Evolutionary conservation across 208 protist species (phyloP).

Genomic region (Phytomonas serpens): DNA sequence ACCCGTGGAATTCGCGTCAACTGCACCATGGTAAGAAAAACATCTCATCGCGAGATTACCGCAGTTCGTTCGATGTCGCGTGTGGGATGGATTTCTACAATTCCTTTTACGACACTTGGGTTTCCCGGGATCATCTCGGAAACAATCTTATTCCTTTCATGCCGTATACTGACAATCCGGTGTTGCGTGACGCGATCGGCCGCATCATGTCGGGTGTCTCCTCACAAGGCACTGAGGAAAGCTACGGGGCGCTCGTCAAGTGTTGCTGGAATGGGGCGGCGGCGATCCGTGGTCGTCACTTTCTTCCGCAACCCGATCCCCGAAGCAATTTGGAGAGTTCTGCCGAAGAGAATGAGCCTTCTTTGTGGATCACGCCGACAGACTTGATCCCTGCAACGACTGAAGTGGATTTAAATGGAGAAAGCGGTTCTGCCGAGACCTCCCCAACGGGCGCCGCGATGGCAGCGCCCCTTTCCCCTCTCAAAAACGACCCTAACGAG

Average conservation of each 20-base stretch:
- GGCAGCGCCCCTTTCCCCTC: no score
- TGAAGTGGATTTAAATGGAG: no score
- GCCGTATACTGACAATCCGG: constrained; percentile 45
- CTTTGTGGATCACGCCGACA: no score
- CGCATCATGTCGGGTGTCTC: constrained; percentile 14
- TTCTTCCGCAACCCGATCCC: constrained; percentile 22
- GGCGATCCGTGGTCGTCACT: constrained; percentile 55
- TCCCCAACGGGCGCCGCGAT: no score
- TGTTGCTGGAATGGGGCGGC: constrained; percentile 79
- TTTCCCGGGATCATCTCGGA: constrained; percentile 40
- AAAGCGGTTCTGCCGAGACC: no score
- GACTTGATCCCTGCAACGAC: no score
- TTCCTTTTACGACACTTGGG: constrained; percentile 70
- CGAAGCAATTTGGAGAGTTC: no score
- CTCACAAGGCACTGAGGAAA: background rate
- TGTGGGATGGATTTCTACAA: constrained; percentile 83
- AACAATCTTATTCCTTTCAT: constrained; percentile 20
- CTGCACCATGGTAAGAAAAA: background rate
- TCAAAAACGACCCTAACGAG: no score
- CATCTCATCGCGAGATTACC: background rate
- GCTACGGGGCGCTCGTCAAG: constrained; percentile 24
- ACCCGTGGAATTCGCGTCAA: background rate
- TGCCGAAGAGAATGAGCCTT: no score
- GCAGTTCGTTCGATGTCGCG: constrained; percentile 63
- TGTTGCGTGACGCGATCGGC: constrained; percentile 32